Evolutionary conservation across 129 eudicot genomes (phyloP).

Genomic region (Artemisia annua): DNA sequence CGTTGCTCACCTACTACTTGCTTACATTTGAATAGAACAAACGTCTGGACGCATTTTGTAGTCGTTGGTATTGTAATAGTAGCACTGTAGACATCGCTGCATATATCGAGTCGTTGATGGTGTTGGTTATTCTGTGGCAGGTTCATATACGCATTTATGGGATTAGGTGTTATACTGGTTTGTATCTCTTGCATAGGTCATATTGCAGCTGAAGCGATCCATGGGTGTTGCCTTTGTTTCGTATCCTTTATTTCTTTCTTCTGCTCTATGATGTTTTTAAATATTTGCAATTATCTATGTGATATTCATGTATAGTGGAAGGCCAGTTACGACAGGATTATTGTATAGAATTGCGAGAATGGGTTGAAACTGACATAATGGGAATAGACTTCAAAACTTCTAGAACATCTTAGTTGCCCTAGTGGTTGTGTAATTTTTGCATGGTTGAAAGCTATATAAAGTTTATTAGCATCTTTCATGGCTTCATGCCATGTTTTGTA

Average conservation of each 20-base stretch:
- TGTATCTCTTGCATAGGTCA: constrained; percentile 77
- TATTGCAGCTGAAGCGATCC: constrained; percentile 83
- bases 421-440: background rate
- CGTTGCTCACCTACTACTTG: too few relatives aligned
- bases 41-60: too few relatives aligned
- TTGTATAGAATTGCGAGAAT: background rate
- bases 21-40: too few relatives aligned
- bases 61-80: too few relatives aligned
- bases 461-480: background rate
- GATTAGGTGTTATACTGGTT: constrained; percentile 66
- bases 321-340: background rate
- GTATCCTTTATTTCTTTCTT: constrained; percentile 55
- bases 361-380: background rate
- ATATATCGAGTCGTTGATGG: background rate
- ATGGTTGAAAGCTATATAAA: background rate
- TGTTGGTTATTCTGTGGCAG: constrained; percentile 44
- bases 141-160: constrained; percentile 90
- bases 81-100: background rate
- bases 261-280: background rate
- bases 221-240: constrained; percentile 87
- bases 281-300: constrained; percentile 1
- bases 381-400: too few relatives aligned
- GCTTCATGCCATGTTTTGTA: background rate
- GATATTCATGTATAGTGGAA: background rate
- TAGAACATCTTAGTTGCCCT: background rate